Percentiles rank a stretch among this genome's conserved stretches.
phyloP scores from a whole-genome alignment of 441 rosid genomes.

The Pelargonium cotyledonis region DNA sequence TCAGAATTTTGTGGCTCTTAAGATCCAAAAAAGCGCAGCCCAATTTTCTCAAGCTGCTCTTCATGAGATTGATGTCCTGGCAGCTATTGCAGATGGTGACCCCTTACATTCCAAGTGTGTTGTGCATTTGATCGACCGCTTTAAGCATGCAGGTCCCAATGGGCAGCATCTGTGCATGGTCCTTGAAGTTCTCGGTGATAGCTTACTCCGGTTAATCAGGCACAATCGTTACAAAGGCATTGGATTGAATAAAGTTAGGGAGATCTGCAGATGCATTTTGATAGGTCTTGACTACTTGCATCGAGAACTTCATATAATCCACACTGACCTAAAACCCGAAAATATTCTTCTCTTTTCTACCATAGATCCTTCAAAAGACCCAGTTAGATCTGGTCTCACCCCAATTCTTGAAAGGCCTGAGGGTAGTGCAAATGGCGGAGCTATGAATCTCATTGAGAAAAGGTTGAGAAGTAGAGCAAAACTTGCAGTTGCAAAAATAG shows the following conservation, averaged over 20 bases:
- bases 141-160: slow-evolving; percentile 71
- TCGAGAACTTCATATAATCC: slow-evolving; percentile 50
- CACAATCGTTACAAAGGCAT: slow-evolving; percentile 55
- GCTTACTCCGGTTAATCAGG: slow-evolving; percentile 63
- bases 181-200: slow-evolving; percentile 70
- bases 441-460: slow-evolving; percentile 35
- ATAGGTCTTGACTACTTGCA: slow-evolving; percentile 67
- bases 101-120: slow-evolving; percentile 48
- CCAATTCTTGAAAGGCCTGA: slow-evolving; percentile 39
- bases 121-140: slow-evolving; percentile 70
- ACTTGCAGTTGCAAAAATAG: neutral
- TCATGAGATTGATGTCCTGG: slow-evolving; percentile 65
- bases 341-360: slow-evolving; percentile 52
- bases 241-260: slow-evolving; percentile 48
- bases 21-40: slow-evolving; percentile 71
- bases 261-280: slow-evolving; percentile 46
- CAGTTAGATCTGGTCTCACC: slow-evolving; percentile 38
- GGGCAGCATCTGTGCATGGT: slow-evolving; percentile 74
- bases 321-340: slow-evolving; percentile 75
- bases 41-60: slow-evolving; percentile 71
- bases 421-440: slow-evolving; percentile 38
- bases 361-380: slow-evolving; percentile 53
- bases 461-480: neutral
- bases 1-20: slow-evolving; percentile 45
- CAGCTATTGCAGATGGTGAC: slow-evolving; percentile 59